Evolutionary conservation across 2,329 filamentous ascomycete genomes (phyloP).

Genomic region (Pestalotiopsis sp.): DNA sequence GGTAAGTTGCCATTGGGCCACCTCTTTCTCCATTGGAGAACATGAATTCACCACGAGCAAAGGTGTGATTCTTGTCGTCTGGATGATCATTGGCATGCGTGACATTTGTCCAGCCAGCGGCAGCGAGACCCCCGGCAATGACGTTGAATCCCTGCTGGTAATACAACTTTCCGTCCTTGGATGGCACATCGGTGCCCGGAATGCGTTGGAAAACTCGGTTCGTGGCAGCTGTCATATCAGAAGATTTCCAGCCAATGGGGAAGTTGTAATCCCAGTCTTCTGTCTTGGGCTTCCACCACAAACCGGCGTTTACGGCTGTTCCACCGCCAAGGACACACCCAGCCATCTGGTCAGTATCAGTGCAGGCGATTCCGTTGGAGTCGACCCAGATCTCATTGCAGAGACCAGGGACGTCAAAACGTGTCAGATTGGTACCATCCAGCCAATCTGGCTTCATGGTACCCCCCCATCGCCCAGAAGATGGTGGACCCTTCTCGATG

Average conservation of each 20-base stretch:
- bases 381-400: slow-evolving; percentile 73
- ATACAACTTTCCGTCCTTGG: slow-evolving; percentile 66
- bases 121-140: slow-evolving; percentile 59
- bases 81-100: slow-evolving; percentile 58
- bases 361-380: slow-evolving; percentile 66
- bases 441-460: slow-evolving; percentile 58
- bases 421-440: slow-evolving; percentile 63
- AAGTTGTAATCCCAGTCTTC: slow-evolving; percentile 73
- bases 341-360: slow-evolving; percentile 73
- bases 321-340: slow-evolving; percentile 73
- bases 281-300: slow-evolving; percentile 62
- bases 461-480: slow-evolving; percentile 66
- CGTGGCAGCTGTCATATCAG: slow-evolving; percentile 62
- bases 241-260: slow-evolving; percentile 69
- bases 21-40: slow-evolving; percentile 66
- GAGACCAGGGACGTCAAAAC: slow-evolving; percentile 72
- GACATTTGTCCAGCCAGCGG: slow-evolving; percentile 64
- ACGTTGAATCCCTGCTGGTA: slow-evolving; percentile 66
- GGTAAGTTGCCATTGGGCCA: slow-evolving; percentile 72
- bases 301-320: slow-evolving; percentile 67
- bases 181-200: slow-evolving; percentile 67
- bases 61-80: slow-evolving; percentile 66
- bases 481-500: slow-evolving; percentile 62
- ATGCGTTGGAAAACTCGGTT: slow-evolving; percentile 68
- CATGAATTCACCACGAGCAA: slow-evolving; percentile 67